Base-by-base conservation (phyloP, 495 filamentous ascomycete species). In the Antarctomyces pellizariae region DNA sequence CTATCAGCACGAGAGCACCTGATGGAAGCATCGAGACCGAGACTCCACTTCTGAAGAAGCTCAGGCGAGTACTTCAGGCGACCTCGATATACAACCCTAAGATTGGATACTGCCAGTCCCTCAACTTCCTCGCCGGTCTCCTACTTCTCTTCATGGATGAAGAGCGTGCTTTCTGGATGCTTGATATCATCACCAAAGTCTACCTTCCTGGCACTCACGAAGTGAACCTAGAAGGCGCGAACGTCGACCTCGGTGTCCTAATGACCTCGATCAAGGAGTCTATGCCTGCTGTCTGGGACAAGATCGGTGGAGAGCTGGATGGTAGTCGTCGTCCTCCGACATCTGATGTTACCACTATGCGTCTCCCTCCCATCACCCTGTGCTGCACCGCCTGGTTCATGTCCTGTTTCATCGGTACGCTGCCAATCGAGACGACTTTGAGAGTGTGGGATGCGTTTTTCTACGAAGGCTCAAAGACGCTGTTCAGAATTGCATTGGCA, bases 311-410 rank as follows among this genome's bases (percentile, higher is more conserved):
- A 28, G 74, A 74, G 36, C 59, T 68, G 6, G 62, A 70, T 17
- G 63, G 66, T 16, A n/a, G n/a, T n/a, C n/a, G n/a, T n/a, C n/a
- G n/a, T n/a, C n/a, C n/a, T n/a, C n/a, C n/a, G n/a, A n/a, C n/a
- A n/a, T 48, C 57, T 13, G 47, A 53, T n/a, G 49, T 41, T 15
- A 8, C 26, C 16, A 18, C 33, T 11, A 31, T 37, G 21, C 67
- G 75, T 2, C 54, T 92, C 5, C 86, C 86, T 0, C 77, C 86
- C 7, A 82, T 97, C 37, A 83, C 79, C 5, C 62, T 97, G 1
- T 84, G 82, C 33, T 72, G 83, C 40, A 92, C 83, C 1, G 72
- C 80, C n/a, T 97, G 86, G 86, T 89, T 97, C 47, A 97, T 97
- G 86, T 80, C 72, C 9, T 71, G 82, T 23, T 93, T 86, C 47